Percentiles rank a stretch among this genome's conserved stretches.
These are phyloP conservation scores for Pisolithus orientalis DNA, from an alignment of 768 basidiomycete species.

Conservation along the genomic window DNA sequence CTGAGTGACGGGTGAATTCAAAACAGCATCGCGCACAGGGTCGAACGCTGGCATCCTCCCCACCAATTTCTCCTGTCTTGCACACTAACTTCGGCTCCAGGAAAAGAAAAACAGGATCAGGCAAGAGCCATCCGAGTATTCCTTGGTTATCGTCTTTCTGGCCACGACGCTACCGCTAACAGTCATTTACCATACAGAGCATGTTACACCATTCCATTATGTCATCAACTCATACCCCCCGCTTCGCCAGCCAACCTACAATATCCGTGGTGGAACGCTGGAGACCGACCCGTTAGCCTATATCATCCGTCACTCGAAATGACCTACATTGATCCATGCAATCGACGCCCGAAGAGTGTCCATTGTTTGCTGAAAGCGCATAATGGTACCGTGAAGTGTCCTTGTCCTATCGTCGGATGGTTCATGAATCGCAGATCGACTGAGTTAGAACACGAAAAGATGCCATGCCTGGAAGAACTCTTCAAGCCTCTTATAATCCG, in stretches of 20 bases:
- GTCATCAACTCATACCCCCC: not conserved
- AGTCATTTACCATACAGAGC: not conserved
- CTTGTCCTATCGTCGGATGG: conserved; percentile 38
- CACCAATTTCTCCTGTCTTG: not conserved
- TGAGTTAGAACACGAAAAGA: not conserved
- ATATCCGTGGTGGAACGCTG: conserved; percentile 59
- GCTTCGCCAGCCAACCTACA: conserved; percentile 39
- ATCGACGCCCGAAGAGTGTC: conserved; percentile 59
- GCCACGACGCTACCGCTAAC: too few species aligned
- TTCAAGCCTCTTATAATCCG: conserved; percentile 57
- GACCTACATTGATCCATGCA: conserved; percentile 55
- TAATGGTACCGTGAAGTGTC: conserved; percentile 66
- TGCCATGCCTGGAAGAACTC: conserved; percentile 69
- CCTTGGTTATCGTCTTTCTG: not conserved
- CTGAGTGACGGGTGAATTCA: conserved; percentile 63
- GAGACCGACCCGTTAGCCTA: not conserved
- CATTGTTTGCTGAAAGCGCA: conserved; percentile 56
- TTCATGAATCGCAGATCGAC: not conserved
- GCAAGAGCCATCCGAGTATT: not conserved
- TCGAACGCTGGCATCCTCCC: conserved; percentile 51
- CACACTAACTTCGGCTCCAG: not conserved
- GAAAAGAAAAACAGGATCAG: not conserved
- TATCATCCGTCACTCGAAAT: not conserved
- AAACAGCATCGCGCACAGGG: conserved; percentile 82
- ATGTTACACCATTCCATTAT: not conserved